Evolutionary conservation across 164 flowering plant genomes (phyloP), one percentile per base, ranked within the genome.

Genomic region (Tinospora cordifolia): DNA sequence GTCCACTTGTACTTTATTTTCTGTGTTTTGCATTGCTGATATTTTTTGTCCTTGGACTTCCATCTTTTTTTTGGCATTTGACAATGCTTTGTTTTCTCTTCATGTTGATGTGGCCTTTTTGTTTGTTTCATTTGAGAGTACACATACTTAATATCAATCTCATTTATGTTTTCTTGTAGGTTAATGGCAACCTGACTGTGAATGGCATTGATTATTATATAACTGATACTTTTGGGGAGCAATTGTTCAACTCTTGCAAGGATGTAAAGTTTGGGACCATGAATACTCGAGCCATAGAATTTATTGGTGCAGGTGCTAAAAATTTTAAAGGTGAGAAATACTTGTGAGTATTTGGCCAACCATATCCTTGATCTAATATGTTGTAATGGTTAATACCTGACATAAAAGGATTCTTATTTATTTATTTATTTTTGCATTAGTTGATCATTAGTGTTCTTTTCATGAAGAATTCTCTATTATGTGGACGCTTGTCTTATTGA

Each of bases 201-300:
- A 84, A 84, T 81, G 97, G 87, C 57, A 89, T 92, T 82, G 97
- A 95, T 36, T 91, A 71, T 82, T 87, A 69, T 80, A 75, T 91
- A 58, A 83, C 93, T 69, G 98, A 92, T 72, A 76, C 85, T 69
- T 92, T 85, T 84, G 98, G 98, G 69, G 84, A 88, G 82, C 95
- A 92, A 79, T 77, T 91, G 71, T 95, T 79, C 71, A 81, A 88
- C 75, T 89, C 99, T 40, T 95, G 99, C 89, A 92, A 95, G 85
- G 99, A 95, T 75, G 99, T 95, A 40, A 95, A 95, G 80, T 92
- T 88, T 81, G 98, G 99, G 62, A 88, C 92, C 19, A 87, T 91
- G 96, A 95, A 95, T 74, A 84, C 87, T 51, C 86, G 90, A 49
- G 96, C 97, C 66, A 78, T 95, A 38, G 89, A 85, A 24, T 90